phyloP scores from a whole-genome alignment of 148 eudicot genomes.

The Rhododendron mucronatum region DNA sequence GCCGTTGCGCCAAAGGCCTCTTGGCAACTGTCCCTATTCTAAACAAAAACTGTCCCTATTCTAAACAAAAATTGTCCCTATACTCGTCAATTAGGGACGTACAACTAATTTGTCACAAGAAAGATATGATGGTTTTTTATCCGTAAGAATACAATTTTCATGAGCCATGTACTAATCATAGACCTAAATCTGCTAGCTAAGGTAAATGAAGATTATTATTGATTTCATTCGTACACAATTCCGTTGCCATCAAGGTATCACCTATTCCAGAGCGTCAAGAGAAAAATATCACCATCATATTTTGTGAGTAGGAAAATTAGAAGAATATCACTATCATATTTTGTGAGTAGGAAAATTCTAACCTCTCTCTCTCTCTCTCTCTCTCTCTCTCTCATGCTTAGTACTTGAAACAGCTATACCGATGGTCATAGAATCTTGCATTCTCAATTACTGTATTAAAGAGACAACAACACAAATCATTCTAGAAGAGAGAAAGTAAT shows the following conservation, averaged over 20 bases:
- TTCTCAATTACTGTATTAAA: not conserved
- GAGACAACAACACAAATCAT: not conserved
- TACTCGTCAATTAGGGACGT: not conserved
- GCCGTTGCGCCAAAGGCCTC: not conserved
- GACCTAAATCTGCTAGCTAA: not conserved
- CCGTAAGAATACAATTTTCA: not conserved
- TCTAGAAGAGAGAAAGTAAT: not conserved
- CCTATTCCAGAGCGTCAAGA: not conserved
- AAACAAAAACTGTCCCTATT: too few species aligned
- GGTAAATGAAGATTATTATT: not conserved
- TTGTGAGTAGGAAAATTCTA: not conserved
- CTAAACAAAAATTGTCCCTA: too few species aligned
- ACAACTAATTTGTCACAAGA: not conserved
- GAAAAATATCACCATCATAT: not conserved
- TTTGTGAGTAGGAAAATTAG: not conserved
- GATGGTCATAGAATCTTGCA: not conserved
- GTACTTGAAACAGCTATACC: not conserved
- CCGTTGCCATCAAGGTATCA: not conserved
- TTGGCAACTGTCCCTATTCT: too few species aligned
- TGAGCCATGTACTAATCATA: not conserved
- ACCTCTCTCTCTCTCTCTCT: not conserved
- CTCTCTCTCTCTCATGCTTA: not conserved
- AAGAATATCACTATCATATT: not conserved
- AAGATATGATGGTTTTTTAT: not conserved
- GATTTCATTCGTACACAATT: not conserved